A percentile compares a stretch with the other conserved stretches of the same genome.
These are phyloP conservation scores for Pelargonium nanum DNA, from an alignment of 345 rosid species.

Conservation along the genomic window DNA sequence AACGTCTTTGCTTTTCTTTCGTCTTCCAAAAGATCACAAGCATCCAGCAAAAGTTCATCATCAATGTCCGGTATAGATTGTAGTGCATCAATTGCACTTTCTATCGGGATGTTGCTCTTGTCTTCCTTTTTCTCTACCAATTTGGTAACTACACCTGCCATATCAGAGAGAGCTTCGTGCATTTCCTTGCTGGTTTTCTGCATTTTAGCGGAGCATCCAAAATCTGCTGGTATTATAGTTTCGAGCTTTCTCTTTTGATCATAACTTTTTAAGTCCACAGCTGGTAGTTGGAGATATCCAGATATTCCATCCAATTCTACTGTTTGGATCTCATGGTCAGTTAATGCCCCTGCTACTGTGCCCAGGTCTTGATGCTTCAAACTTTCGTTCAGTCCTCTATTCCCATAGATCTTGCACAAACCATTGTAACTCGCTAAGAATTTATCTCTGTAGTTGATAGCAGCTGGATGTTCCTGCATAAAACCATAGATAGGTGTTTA, in stretches of 20 bases:
- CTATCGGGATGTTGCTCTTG: constrained; percentile 21
- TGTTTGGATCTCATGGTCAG: constrained; percentile 17
- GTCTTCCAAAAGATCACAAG: constrained; percentile 75
- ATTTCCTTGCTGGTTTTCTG: constrained; percentile 29
- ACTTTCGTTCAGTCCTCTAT: constrained; percentile 18
- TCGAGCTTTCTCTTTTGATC: constrained; percentile 38
- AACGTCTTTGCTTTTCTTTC: constrained; percentile 71
- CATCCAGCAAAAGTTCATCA: constrained; percentile 67
- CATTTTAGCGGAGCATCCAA: constrained; percentile 24
- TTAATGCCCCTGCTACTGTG: constrained; percentile 13
- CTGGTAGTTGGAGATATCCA: constrained; percentile 11
- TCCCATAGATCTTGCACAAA: constrained; percentile 42
- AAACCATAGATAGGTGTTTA: constrained; percentile 1
- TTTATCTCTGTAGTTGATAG: constrained; percentile 38
- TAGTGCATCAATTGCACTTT: constrained; percentile 42
- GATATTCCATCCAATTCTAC: constrained; percentile 20
- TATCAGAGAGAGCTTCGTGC: constrained; percentile 18
- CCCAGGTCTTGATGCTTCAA: constrained; percentile 14
- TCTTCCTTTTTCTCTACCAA: constrained; percentile 13
- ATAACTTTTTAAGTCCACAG: constrained; percentile 12
- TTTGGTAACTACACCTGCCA: constrained; percentile 14
- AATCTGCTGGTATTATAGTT: constrained; percentile 7
- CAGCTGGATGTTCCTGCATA: constrained; percentile 60
- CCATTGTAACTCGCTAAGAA: constrained; percentile 27
- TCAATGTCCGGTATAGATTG: constrained; percentile 62